Percentiles rank a stretch among this genome's conserved stretches.
Evolutionary conservation across 192 early-diverging fungal species (phyloP).

Genomic region (Rhizophlyctis rosea): DNA sequence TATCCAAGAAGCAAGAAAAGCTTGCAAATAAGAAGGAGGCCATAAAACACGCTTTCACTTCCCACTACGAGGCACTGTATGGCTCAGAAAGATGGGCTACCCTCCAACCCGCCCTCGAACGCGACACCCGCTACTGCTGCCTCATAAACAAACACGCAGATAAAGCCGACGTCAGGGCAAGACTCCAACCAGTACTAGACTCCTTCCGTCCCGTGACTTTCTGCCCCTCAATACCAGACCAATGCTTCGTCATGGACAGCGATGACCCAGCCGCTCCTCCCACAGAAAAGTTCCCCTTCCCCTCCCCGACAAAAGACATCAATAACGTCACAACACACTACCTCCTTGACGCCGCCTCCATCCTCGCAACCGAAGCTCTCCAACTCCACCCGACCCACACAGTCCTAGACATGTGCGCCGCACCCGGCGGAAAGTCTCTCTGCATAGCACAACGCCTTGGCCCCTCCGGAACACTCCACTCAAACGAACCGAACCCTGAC

Average conservation of each 20-base stretch:
- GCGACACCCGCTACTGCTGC: slow-evolving; percentile 17
- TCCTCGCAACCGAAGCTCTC: slow-evolving; percentile 28
- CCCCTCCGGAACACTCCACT: slow-evolving; percentile 26
- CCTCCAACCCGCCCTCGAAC: slow-evolving; percentile 18
- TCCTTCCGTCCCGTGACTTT: slow-evolving; percentile 2
- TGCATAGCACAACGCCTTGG: slow-evolving; percentile 43
- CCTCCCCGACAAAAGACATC: slow-evolving; percentile 18
- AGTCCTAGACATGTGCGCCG: slow-evolving; percentile 51
- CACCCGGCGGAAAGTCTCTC: slow-evolving; percentile 54
- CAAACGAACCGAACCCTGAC: slow-evolving; percentile 43
- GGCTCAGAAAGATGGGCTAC: slow-evolving; percentile 10
- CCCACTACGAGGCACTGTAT: no score
- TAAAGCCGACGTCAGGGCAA: slow-evolving; percentile 1
- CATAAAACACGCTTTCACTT: no score
- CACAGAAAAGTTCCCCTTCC: slow-evolving; percentile 10
- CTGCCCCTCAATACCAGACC: neutral
- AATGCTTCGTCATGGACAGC: slow-evolving; percentile 17
- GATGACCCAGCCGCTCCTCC: slow-evolving; percentile 11
- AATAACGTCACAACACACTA: slow-evolving; percentile 34
- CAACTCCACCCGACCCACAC: slow-evolving; percentile 19
- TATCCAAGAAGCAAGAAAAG: no score
- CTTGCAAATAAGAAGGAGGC: no score
- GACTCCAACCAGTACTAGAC: slow-evolving; percentile 13
- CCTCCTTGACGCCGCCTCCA: slow-evolving; percentile 26
- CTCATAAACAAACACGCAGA: slow-evolving; percentile 24